Conservation (phyloP, 208 protist species). For the Trypanosoma vivax region DNA sequence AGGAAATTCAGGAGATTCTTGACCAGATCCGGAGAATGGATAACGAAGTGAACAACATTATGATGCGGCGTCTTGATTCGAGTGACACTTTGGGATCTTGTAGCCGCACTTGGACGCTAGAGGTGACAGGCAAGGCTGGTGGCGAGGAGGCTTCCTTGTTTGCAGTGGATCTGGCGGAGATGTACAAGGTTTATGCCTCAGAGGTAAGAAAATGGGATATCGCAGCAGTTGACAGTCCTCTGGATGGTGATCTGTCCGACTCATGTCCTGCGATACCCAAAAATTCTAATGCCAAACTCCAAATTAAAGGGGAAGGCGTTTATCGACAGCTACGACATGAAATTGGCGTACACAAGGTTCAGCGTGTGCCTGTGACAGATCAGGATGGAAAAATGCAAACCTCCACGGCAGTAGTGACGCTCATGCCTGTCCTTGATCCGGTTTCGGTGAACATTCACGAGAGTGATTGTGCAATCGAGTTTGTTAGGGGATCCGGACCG, state of each 20-base stretch:
- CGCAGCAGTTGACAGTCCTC: slow-evolving; percentile 10
- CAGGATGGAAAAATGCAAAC: slow-evolving; percentile 87
- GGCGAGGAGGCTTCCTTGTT: slow-evolving; percentile 84
- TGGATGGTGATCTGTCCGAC: slow-evolving; percentile 7
- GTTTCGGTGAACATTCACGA: slow-evolving; percentile 83
- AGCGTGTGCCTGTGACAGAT: slow-evolving; percentile 86
- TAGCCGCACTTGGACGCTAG: slow-evolving; percentile 60
- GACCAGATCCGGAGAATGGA: slow-evolving; percentile 42
- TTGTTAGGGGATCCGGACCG: slow-evolving; percentile 80
- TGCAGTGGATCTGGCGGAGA: slow-evolving; percentile 73
- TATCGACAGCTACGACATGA: slow-evolving; percentile 81
- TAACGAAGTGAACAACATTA: slow-evolving; percentile 41
- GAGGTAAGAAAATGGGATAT: slow-evolving; percentile 23
- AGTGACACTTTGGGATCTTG: slow-evolving; percentile 70
- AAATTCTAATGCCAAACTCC: slow-evolving; percentile 27
- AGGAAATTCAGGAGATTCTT: slow-evolving; percentile 52
- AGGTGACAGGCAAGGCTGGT: slow-evolving; percentile 69
- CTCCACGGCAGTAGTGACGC: slow-evolving; percentile 78
- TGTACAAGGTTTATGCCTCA: slow-evolving; percentile 58
- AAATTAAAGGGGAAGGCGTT: slow-evolving; percentile 55
- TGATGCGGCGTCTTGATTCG: slow-evolving; percentile 58
- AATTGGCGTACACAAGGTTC: slow-evolving; percentile 89
- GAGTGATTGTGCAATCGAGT: slow-evolving; percentile 81
- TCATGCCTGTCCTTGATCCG: slow-evolving; percentile 84
- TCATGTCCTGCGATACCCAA: slow-evolving; percentile 1